These are phyloP conservation scores for Silene vulgaris DNA, from an alignment of 179 eudicot genomes.

Conservation along the genomic window DNA sequence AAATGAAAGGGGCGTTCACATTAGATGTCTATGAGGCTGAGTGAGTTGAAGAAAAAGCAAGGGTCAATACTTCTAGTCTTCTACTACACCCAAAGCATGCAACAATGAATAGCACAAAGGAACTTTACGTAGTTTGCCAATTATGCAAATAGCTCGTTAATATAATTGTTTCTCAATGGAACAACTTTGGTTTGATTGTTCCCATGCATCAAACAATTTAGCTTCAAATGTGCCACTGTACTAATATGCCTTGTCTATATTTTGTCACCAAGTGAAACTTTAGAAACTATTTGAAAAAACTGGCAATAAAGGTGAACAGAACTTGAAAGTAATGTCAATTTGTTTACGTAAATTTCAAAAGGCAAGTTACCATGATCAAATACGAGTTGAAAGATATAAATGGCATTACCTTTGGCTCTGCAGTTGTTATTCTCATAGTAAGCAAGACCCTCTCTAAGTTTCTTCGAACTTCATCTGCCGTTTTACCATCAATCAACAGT, in stretches of 20 bases:
- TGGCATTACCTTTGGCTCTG: constrained; percentile 80
- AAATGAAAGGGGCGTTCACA: too few species aligned
- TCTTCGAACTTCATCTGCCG: constrained; percentile 79
- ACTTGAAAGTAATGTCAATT: background rate
- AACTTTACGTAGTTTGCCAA: too few species aligned
- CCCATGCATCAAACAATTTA: background rate
- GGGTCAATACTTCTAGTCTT: too few species aligned
- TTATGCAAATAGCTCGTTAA: too few species aligned
- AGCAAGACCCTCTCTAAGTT: constrained; percentile 89
- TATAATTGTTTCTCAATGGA: too few species aligned
- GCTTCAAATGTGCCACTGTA: background rate
- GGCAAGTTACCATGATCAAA: background rate
- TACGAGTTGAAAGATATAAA: background rate
- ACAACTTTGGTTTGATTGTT: too few species aligned
- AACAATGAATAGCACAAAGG: too few species aligned
- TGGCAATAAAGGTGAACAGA: background rate
- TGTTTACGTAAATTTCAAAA: background rate
- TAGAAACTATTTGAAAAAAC: background rate
- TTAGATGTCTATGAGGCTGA: too few species aligned
- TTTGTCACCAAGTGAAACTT: background rate
- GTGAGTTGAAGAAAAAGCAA: too few species aligned
- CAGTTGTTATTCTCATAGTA: constrained; percentile 81
- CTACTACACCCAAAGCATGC: too few species aligned
- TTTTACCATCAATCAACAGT: constrained; percentile 82
- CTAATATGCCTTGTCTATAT: background rate